A percentile compares a stretch with the other conserved stretches of the same genome.
Evolutionary conservation across 2,329 filamentous ascomycete species (phyloP).

Genomic region (Sporothrix dimorphospora): DNA sequence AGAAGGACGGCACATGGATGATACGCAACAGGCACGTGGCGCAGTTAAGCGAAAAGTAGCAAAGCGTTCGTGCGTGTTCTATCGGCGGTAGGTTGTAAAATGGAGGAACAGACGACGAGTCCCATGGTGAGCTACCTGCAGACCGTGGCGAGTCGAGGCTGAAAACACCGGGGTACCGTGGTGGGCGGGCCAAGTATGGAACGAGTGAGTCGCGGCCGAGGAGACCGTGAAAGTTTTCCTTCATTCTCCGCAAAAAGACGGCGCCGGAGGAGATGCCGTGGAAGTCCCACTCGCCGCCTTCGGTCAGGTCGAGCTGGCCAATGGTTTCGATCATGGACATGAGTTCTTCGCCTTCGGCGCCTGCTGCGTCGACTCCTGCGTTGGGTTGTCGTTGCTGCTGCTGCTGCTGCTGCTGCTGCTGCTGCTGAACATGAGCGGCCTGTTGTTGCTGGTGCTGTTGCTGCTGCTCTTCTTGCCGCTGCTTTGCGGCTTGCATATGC

Average conservation of each 20-base stretch:
- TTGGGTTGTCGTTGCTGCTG: neutral
- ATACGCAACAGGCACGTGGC: constrained; percentile 67
- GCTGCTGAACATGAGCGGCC: constrained; percentile 52
- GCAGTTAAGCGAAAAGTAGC: constrained; percentile 59
- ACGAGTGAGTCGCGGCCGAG: constrained; percentile 66
- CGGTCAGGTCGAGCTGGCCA: constrained; percentile 87
- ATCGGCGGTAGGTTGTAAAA: constrained; percentile 71
- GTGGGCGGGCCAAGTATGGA: constrained; percentile 59
- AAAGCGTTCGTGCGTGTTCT: constrained; percentile 57
- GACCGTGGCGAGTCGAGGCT: constrained; percentile 73
- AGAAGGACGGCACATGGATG: constrained; percentile 81
- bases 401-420: constrained; percentile 52
- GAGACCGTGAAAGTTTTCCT: constrained; percentile 81
- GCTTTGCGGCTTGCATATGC: constrained; percentile 49
- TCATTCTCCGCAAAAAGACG: constrained; percentile 84
- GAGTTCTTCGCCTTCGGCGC: constrained; percentile 47
- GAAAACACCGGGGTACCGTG: constrained; percentile 53
- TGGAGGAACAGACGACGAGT: constrained; percentile 52
- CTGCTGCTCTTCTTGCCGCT: constrained; percentile 43
- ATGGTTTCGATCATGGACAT: constrained; percentile 95
- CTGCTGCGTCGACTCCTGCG: neutral
- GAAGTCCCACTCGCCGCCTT: constrained; percentile 91
- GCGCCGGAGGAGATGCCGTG: constrained; percentile 91
- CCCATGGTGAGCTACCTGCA: constrained; percentile 65
- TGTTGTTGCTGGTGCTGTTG: constrained; percentile 30